These are phyloP conservation scores for Glycine soja DNA, from an alignment of 306 rosid species.

Conservation along the genomic window DNA sequence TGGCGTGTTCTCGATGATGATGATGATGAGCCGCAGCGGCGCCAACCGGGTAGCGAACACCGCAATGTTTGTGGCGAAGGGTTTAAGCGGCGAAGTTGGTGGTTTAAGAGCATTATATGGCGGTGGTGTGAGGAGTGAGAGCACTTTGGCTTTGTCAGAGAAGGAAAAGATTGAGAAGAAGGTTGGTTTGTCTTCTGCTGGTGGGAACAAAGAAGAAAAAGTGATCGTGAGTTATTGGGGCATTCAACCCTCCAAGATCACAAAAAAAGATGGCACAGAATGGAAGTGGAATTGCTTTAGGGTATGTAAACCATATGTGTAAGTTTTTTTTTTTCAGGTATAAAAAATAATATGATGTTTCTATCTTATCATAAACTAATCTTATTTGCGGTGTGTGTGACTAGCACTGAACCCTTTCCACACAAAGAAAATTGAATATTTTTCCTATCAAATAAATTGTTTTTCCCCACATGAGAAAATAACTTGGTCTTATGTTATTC, in stretches of 20 bases:
- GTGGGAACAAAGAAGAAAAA: slow-evolving; percentile 46
- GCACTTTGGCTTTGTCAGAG: slow-evolving; percentile 48
- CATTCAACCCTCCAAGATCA: slow-evolving; percentile 46
- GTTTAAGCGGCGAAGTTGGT: slow-evolving; percentile 31
- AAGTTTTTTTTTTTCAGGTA: too few relatives aligned
- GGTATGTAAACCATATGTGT: slow-evolving; percentile 44
- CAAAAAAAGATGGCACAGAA: slow-evolving; percentile 65
- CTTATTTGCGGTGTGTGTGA: too few relatives aligned
- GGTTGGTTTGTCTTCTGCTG: slow-evolving; percentile 12
- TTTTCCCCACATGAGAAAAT: too few relatives aligned
- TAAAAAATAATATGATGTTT: too few relatives aligned
- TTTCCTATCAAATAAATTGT: too few relatives aligned
- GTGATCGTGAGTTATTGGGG: slow-evolving; percentile 73
- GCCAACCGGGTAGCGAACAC: slow-evolving; percentile 14
- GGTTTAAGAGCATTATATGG: slow-evolving; percentile 33
- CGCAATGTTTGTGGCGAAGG: slow-evolving; percentile 9
- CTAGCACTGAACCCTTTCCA: too few relatives aligned
- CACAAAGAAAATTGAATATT: too few relatives aligned
- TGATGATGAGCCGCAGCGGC: slow-evolving; percentile 47
- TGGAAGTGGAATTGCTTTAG: slow-evolving; percentile 82
- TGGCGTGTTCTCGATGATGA: neutral
- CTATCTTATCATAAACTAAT: too few relatives aligned
- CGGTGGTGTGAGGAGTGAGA: slow-evolving; percentile 37
- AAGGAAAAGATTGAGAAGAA: slow-evolving; percentile 31
- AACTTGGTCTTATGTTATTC: too few relatives aligned